Evolutionary conservation across 192 early-diverging fungal genomes (phyloP), one percentile per base, ranked within the genome.

Genomic region (Backusella parvicylindrica): DNA sequence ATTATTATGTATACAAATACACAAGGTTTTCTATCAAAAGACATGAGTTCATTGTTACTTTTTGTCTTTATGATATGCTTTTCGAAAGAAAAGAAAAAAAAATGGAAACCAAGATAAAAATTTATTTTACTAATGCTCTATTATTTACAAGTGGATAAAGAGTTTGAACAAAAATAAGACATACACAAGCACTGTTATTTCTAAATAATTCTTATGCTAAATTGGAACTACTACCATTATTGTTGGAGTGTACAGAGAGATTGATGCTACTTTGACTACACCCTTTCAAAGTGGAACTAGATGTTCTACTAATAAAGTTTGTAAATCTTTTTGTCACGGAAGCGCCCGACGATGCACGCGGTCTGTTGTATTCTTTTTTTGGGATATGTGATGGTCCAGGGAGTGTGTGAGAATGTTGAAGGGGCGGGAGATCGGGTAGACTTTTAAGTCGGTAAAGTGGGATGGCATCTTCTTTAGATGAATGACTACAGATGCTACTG

Each of bases 261-360:
- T 28, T 28, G 26, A 28, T 60, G n/a, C n/a, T 36, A 21, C 66
- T 68, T 23, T 26, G 21, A 23, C 33, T 35, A 36, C 33, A 8
- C 16, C 38, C 66, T 38, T 36, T 68, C 12, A 23, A 36, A 37
- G 21, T 23, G 36, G 36, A 37, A 1, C 66, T 36, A 4, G n/a
- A 26, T 38, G 33, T 37, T 38, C 33, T 68, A 21, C 35, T 33
- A 23, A 68, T 68, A 68, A 68, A 63, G 18, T 72, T 72, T 23
- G 71, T 63, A 28, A 72, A 72, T 37, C 53, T 35, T 28, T 60
- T 49, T 60, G 71, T 72, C 9, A 72, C 50, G 6, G 72, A 73
- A 9, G 56, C 36, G 3, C 32, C 64, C 15, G 72, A 73, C 3
- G 37, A 65, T 11, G 72, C 53, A 66, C 72, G 72, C 6, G 63